These are phyloP conservation scores for Amphirosellinia nigrospora DNA, from an alignment of 495 filamentous ascomycete genomes.

Conservation along the genomic window DNA sequence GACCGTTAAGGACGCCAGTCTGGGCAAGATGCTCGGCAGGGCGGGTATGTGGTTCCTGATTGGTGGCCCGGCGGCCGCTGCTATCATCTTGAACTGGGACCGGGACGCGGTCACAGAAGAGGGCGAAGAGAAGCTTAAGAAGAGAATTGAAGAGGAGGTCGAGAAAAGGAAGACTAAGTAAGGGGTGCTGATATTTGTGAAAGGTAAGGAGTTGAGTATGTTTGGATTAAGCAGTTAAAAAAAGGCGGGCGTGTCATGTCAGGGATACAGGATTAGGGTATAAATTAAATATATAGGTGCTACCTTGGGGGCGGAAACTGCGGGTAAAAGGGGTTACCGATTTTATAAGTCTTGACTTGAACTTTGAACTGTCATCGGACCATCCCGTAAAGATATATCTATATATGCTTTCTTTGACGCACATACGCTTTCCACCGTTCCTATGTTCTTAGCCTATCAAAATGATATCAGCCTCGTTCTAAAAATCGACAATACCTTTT, in stretches of 20 bases:
- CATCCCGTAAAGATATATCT: background rate
- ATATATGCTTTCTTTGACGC: background rate
- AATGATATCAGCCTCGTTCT: too few species aligned
- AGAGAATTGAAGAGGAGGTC: constrained; percentile 29
- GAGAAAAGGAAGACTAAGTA: constrained; percentile 22
- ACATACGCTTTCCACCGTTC: background rate
- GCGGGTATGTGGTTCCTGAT: constrained; percentile 49
- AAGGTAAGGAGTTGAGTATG: background rate
- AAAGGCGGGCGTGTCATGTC: background rate
- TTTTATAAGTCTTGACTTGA: background rate
- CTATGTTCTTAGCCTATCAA: too few species aligned
- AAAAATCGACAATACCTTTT: too few species aligned
- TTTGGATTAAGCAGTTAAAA: background rate
- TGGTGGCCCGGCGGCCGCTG: constrained; percentile 57
- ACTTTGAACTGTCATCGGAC: background rate
- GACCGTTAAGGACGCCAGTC: constrained; percentile 37
- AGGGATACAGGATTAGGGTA: background rate
- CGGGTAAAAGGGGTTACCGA: background rate
- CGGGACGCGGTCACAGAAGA: constrained; percentile 57
- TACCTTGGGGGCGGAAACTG: background rate
- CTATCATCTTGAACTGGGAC: constrained; percentile 62
- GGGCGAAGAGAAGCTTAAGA: constrained; percentile 27
- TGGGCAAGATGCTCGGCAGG: constrained; percentile 46
- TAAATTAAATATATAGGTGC: background rate
- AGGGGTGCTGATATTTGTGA: background rate